Evolutionary conservation across 768 basidiomycete genomes (phyloP), one percentile per base, ranked within the genome.

Genomic region (Boletus subcaerulescens): DNA sequence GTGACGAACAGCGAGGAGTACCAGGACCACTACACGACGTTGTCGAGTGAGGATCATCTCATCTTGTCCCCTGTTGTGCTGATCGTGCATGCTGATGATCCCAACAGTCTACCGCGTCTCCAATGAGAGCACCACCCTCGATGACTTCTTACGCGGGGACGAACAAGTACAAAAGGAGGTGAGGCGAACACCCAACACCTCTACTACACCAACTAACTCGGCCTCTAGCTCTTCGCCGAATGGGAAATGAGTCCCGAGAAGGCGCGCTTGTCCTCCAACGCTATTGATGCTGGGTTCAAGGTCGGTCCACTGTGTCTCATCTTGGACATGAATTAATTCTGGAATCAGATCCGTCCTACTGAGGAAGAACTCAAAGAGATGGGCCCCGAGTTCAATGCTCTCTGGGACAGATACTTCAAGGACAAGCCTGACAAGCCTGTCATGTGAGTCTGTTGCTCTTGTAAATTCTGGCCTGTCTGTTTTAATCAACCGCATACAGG

Each of bases 371-470:
- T 87, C 56, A 87, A 86, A 66, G 84, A 86, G 69, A 86, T 87
- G 85, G 86, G 86, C n/a, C 85, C 84, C 15, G 86, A 87, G 62
- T 87, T 87, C 72, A 84, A 85, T 61, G 74, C 76, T 58, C 78
- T 87, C 45, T 87, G 81, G 82, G 71, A 88, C 65, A 77, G 38
- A 29, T 87, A 89, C 73, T 87, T 89, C 80, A 86, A 84, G 76
- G 83, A 88, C 74, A 87, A 86, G 75, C 86, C 85, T 50, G 86
- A 87, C 76, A 88, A 87, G 75, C 86, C 86, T 4, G 84, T 87
- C 55, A 87, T 87, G 85, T 81, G 67, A 51, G 75, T 66, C 22
- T 32, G 18, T 22, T 26, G 29, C 29, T 46, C 14, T 15, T 31
- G 10, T 46, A 15, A 14, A 35, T 35, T 6, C 13, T 4, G 14